phyloP scores from a whole-genome alignment of 192 early-diverging fungal genomes.

The Backusella australiensis region DNA sequence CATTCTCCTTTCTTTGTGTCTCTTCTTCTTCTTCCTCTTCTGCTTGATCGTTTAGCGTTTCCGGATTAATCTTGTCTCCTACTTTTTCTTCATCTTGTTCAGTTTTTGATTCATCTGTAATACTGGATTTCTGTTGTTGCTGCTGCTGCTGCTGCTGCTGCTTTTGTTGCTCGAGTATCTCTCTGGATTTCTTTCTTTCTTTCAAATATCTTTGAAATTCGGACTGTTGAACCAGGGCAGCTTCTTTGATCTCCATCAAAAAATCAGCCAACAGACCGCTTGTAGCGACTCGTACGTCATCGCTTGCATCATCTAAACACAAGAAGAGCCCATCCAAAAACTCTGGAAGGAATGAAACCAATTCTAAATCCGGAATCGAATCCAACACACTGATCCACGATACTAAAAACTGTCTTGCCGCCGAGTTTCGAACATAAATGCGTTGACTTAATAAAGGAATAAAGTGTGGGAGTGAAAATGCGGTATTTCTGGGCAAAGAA shows the following conservation, averaged over 20 bases:
- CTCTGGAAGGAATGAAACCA: constrained; percentile 88
- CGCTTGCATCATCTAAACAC: constrained; percentile 87
- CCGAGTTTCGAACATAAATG: constrained; percentile 87
- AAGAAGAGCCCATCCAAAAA: constrained; percentile 91
- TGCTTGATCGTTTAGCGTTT: constrained; percentile 26
- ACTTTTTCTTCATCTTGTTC: background rate
- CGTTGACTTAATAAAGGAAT: constrained; percentile 93
- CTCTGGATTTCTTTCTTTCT: background rate
- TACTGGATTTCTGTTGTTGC: background rate
- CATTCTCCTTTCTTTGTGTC: background rate
- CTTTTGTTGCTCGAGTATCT: background rate
- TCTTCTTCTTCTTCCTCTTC: background rate
- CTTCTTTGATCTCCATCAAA: constrained; percentile 82
- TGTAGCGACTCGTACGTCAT: constrained; percentile 85
- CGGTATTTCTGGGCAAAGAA: constrained; percentile 57
- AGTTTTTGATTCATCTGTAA: constrained; percentile 8
- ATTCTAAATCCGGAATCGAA: constrained; percentile 91
- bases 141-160: background rate
- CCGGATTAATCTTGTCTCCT: background rate
- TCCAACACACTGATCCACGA: constrained; percentile 93
- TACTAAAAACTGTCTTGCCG: constrained; percentile 88
- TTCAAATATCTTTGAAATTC: background rate
- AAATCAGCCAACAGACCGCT: constrained; percentile 85
- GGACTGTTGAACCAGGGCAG: constrained; percentile 36
- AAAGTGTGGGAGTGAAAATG: constrained; percentile 91